A percentile compares a stretch with the other conserved stretches of the same genome.
These are phyloP conservation scores for Castanospermum australe DNA, from an alignment of 306 rosid species.

Conservation along the genomic window DNA sequence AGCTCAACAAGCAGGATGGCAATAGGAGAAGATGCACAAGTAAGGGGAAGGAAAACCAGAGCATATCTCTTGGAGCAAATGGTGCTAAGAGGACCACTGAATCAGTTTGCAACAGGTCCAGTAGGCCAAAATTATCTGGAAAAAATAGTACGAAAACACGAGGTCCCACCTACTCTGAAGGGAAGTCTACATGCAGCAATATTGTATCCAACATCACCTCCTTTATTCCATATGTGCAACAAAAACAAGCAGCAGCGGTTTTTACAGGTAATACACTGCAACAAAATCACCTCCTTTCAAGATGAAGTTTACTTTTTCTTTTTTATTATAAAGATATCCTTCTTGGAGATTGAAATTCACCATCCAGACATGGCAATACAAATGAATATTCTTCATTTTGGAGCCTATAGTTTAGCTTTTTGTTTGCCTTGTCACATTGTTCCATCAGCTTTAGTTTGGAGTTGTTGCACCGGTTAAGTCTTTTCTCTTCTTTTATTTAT, in stretches of 20 bases:
- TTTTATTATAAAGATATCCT: not conserved
- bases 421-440: not conserved
- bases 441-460: not conserved
- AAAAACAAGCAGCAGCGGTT: slow-evolving; percentile 80
- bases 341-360: slow-evolving; percentile 2
- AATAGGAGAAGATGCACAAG: slow-evolving; percentile 39
- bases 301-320: not conserved
- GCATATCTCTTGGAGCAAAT: slow-evolving; percentile 47
- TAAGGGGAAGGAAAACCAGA: slow-evolving; percentile 56
- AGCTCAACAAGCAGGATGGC: slow-evolving; percentile 42
- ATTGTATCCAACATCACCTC: slow-evolving; percentile 76
- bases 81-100: slow-evolving; percentile 48
- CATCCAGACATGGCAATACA: not conserved
- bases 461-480: not conserved
- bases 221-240: slow-evolving; percentile 91
- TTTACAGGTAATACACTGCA: slow-evolving; percentile 76
- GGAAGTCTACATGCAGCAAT: slow-evolving; percentile 55
- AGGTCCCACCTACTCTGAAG: slow-evolving; percentile 41
- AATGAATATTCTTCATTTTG: not conserved
- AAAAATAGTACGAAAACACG: slow-evolving; percentile 48
- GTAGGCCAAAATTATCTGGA: slow-evolving; percentile 62
- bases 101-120: slow-evolving; percentile 46
- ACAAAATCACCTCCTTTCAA: not conserved
- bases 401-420: not conserved
- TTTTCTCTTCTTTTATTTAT: not conserved